Evolutionary conservation across 305 asterid genomes (phyloP).

Genomic region (Petunia hybrid): DNA sequence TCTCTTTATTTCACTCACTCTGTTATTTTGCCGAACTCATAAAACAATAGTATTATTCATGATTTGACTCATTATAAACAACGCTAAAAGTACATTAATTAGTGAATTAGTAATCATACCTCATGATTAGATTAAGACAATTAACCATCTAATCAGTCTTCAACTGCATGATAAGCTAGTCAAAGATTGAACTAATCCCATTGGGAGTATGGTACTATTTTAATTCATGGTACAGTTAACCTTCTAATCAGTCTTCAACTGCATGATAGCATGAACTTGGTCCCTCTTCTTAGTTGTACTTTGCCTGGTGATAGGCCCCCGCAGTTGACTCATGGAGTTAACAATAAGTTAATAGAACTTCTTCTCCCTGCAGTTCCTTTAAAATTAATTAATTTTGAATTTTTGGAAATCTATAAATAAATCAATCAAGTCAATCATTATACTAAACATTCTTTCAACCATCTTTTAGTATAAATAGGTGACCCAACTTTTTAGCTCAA

Average conservation of each 20-base stretch:
- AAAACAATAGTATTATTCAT: too few species aligned
- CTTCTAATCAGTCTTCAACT: too few species aligned
- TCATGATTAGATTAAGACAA: conserved; percentile 49
- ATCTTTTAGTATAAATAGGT: conserved; percentile 50
- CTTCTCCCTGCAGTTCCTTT: conserved; percentile 35
- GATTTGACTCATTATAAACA: background rate
- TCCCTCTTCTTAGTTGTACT: conserved; percentile 59
- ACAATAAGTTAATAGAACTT: too few species aligned
- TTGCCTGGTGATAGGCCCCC: conserved; percentile 61
- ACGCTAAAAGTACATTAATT: conserved; percentile 30
- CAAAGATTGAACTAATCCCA: conserved; percentile 35
- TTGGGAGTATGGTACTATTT: conserved; percentile 13
- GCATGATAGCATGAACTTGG: conserved; percentile 53
- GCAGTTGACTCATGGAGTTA: too few species aligned
- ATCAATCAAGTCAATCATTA: conserved; percentile 54
- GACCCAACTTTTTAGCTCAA: conserved; percentile 35
- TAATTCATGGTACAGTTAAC: conserved; percentile 20
- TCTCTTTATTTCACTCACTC: too few species aligned
- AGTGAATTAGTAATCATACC: conserved; percentile 30
- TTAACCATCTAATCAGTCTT: conserved; percentile 26
- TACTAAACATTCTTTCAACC: conserved; percentile 32
- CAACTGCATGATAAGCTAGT: conserved; percentile 35
- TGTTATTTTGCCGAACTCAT: too few species aligned
- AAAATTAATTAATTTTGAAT: conserved; percentile 31
- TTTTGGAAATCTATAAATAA: conserved; percentile 29